phyloP scores from a whole-genome alignment of 306 rosid genomes.

The Dryas drummondii region DNA sequence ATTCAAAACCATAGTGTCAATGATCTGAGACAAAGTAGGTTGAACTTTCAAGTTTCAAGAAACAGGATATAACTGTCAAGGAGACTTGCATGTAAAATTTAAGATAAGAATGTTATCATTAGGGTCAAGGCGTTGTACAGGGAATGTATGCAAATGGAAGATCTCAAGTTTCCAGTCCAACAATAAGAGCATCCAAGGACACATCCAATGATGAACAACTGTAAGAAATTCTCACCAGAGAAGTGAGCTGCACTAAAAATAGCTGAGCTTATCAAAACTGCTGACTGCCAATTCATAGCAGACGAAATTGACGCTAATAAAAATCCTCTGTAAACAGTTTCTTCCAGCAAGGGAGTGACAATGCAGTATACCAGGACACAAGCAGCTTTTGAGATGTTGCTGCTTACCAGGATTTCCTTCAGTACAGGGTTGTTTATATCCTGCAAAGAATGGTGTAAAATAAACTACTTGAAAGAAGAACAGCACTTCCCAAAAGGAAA shows the following conservation, averaged over 20 bases:
- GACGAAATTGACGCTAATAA: slow-evolving; percentile 62
- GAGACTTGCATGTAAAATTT: not conserved
- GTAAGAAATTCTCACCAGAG: slow-evolving; percentile 63
- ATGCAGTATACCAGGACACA: slow-evolving; percentile 59
- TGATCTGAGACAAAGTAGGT: not conserved
- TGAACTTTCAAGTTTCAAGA: not conserved
- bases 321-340: slow-evolving; percentile 77
- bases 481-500: slow-evolving; percentile 1
- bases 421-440: slow-evolving; percentile 52
- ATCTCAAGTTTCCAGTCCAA: slow-evolving; percentile 71
- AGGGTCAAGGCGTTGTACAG: slow-evolving; percentile 73
- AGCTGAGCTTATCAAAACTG: slow-evolving; percentile 59
- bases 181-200: slow-evolving; percentile 72
- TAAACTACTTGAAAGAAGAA: slow-evolving; percentile 7
- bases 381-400: slow-evolving; percentile 52
- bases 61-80: not conserved
- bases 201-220: slow-evolving; percentile 69
- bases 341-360: slow-evolving; percentile 73
- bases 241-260: slow-evolving; percentile 76
- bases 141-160: slow-evolving; percentile 66
- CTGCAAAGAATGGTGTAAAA: slow-evolving; percentile 38
- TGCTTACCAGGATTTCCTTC: slow-evolving; percentile 58
- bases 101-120: slow-evolving; percentile 43
- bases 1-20: not conserved
- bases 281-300: slow-evolving; percentile 66